phyloP scores from a whole-genome alignment of 805 yeast species.

The Myxozyma neglecta region DNA sequence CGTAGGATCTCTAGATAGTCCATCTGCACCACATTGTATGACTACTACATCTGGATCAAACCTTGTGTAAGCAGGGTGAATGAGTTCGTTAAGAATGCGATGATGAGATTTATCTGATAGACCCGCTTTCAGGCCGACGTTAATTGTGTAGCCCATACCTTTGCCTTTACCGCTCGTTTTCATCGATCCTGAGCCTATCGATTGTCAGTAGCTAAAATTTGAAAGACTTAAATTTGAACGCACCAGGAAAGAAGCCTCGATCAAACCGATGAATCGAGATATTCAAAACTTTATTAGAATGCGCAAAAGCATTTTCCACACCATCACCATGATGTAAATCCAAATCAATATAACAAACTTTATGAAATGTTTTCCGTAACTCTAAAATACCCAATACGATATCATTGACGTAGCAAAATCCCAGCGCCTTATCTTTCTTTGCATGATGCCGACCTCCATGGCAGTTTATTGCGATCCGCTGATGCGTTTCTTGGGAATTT shows the following conservation, averaged over 20 bases:
- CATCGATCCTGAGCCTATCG: slow-evolving; percentile 49
- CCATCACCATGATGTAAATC: slow-evolving; percentile 85
- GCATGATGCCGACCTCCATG: slow-evolving; percentile 91
- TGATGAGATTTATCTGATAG: slow-evolving; percentile 49
- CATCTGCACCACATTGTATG: slow-evolving; percentile 74
- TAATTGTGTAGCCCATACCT: slow-evolving; percentile 46
- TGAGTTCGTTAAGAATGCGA: slow-evolving; percentile 44
- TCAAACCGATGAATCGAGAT: slow-evolving; percentile 66
- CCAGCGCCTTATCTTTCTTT: slow-evolving; percentile 82
- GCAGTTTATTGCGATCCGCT: slow-evolving; percentile 60
- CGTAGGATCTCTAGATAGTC: slow-evolving; percentile 62
- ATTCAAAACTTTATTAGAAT: slow-evolving; percentile 56
- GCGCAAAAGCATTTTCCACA: slow-evolving; percentile 63
- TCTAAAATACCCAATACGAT: slow-evolving; percentile 56
- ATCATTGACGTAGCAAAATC: slow-evolving; percentile 86
- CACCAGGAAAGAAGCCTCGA: slow-evolving; percentile 69
- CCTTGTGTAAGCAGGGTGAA: slow-evolving; percentile 46
- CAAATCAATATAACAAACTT: slow-evolving; percentile 62
- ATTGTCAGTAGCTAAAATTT: background rate
- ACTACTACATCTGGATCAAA: slow-evolving; percentile 56
- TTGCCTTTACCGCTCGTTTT: slow-evolving; percentile 43
- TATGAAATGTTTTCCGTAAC: slow-evolving; percentile 50
- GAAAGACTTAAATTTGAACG: background rate
- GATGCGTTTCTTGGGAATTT: background rate
- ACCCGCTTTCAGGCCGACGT: slow-evolving; percentile 61